These are phyloP conservation scores for Penicillium expansum DNA, from an alignment of 2,329 filamentous ascomycete genomes.

Conservation along the genomic window DNA sequence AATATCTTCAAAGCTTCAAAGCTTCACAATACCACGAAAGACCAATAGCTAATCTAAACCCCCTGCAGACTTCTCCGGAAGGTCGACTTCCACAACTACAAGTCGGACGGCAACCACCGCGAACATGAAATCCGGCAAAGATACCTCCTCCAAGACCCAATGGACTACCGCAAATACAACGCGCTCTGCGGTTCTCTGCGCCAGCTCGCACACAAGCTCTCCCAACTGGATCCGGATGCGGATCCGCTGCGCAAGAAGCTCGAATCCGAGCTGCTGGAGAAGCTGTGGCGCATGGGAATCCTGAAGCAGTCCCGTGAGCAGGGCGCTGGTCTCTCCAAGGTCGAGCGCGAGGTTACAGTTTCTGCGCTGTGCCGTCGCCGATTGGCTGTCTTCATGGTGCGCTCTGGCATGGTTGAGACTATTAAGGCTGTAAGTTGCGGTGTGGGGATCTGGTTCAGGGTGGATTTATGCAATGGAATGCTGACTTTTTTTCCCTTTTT, in stretches of 20 bases:
- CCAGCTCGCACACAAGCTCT: conserved; percentile 83
- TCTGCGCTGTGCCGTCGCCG: conserved; percentile 80
- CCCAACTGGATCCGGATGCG: conserved; percentile 72
- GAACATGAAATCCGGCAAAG: conserved; percentile 75
- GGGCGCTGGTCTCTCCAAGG: conserved; percentile 64
- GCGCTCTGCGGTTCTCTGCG: conserved; percentile 74
- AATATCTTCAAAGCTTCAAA: background rate
- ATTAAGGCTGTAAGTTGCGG: conserved; percentile 64
- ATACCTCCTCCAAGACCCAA: conserved; percentile 86
- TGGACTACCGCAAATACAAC: conserved; percentile 73
- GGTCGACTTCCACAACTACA: conserved; percentile 93
- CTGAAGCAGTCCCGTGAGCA: conserved; percentile 72
- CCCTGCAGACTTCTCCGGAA: conserved; percentile 66
- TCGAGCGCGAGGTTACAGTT: conserved; percentile 87
- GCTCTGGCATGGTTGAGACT: conserved; percentile 86
- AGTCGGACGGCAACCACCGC: conserved; percentile 81
- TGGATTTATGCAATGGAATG: background rate
- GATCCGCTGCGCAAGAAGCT: conserved; percentile 77
- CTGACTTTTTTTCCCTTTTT: background rate
- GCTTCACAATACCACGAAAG: background rate
- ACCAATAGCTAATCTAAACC: conserved; percentile 1
- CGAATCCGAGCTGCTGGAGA: conserved; percentile 83
- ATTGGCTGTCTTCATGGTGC: conserved; percentile 85
- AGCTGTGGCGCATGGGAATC: conserved; percentile 90
- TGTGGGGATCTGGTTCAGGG: background rate